A percentile compares a stretch with the other conserved stretches of the same genome.
phyloP scores from a whole-genome alignment of 768 basidiomycete genomes.

The Xerocomus spinulosus region DNA sequence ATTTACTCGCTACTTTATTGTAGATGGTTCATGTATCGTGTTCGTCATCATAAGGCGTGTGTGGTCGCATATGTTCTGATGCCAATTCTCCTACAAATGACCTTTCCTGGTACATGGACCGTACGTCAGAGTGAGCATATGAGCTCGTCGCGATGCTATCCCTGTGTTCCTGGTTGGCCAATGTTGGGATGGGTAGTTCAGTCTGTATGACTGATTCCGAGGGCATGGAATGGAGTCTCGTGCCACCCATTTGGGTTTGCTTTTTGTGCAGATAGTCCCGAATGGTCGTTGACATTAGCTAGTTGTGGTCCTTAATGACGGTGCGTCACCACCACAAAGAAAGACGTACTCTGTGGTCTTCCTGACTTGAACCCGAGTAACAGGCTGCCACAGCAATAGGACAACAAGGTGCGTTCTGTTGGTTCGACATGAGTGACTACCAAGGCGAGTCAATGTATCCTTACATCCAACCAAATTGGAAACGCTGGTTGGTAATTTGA shows the following conservation, averaged over 20 bases:
- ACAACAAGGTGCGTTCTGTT: conserved; percentile 75
- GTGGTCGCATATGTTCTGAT: conserved; percentile 34
- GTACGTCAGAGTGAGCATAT: conserved; percentile 23
- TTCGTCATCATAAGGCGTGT: conserved; percentile 39
- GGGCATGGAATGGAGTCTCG: conserved; percentile 21
- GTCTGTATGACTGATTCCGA: conserved; percentile 24
- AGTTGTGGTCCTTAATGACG: conserved; percentile 4
- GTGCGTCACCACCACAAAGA: background rate
- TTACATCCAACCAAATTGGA: conserved; percentile 80
- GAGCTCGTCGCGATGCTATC: conserved; percentile 29
- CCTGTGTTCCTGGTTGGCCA: conserved; percentile 27
- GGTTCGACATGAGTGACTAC: conserved; percentile 2
- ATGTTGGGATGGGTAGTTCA: conserved; percentile 28
- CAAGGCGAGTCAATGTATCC: conserved; percentile 1
- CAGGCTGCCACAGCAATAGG: conserved; percentile 75
- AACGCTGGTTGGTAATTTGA: conserved; percentile 49
- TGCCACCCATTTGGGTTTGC: conserved; percentile 16
- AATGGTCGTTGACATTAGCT: conserved; percentile 64
- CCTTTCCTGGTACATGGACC: conserved; percentile 28
- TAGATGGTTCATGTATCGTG: conserved; percentile 32
- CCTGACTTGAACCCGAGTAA: conserved; percentile 76
- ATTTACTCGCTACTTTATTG: conserved; percentile 2
- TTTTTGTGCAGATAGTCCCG: conserved; percentile 70
- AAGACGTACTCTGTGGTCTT: conserved; percentile 67
- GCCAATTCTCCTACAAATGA: conserved; percentile 33